Evolutionary conservation across 2,329 filamentous ascomycete species (phyloP).

Genomic region (Claviceps humidiphila): DNA sequence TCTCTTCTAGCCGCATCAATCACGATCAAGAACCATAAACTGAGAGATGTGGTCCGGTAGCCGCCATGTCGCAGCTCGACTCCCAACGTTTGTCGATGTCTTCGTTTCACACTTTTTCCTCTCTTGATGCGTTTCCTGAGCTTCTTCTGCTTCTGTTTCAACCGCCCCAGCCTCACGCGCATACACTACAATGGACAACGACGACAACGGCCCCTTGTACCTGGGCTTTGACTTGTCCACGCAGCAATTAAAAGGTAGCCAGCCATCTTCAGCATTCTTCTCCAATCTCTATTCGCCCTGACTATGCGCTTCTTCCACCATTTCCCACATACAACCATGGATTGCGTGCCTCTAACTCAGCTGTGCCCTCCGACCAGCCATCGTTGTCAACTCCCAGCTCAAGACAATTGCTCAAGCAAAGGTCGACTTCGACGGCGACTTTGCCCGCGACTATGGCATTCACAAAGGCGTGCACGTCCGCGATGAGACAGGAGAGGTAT

Average conservation of each 20-base stretch:
- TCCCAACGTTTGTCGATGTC: background rate
- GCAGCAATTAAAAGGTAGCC: constrained; percentile 78
- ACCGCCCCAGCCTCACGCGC: background rate
- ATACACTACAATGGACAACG: background rate
- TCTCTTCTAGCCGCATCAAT: constrained; percentile 1
- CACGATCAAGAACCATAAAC: background rate
- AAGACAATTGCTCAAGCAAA: constrained; percentile 74
- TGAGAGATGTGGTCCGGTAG: background rate
- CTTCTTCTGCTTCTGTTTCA: background rate
- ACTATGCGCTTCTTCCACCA: background rate
- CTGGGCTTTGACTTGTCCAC: constrained; percentile 93
- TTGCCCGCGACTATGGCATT: constrained; percentile 58
- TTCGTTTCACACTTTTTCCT: background rate
- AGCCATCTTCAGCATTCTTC: background rate
- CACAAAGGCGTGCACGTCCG: constrained; percentile 81
- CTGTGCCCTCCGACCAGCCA: constrained; percentile 42
- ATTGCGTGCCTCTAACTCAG: background rate
- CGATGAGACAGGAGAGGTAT: constrained; percentile 74
- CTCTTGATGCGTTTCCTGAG: background rate
- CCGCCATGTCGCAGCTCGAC: background rate
- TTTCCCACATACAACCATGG: background rate
- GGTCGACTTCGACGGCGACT: constrained; percentile 88
- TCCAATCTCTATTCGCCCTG: background rate
- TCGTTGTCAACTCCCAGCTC: constrained; percentile 73
- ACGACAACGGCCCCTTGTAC: constrained; percentile 49